Evolutionary conservation across 306 rosid genomes (phyloP), one percentile per base, ranked within the genome.

Genomic region (Rosa multiflora): DNA sequence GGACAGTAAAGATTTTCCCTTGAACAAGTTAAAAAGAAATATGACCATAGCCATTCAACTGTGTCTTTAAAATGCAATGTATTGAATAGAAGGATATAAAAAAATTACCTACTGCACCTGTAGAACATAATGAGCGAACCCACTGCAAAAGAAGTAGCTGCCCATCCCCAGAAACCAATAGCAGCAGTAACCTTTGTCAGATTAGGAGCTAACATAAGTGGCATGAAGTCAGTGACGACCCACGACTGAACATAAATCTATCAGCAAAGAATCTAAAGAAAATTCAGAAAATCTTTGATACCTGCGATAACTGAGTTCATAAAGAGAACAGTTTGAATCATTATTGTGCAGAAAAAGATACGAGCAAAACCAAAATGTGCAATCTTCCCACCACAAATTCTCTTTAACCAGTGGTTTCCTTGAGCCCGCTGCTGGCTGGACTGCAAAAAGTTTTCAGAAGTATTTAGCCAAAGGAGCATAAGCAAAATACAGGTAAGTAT

Each of bases 131-230:
- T 37, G 83, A 95, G 74, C 15, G 97, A 32, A 82, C 83, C 88
- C 77, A 74, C 80, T 23, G 91, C 80, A 43, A 89, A 43, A 76
- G 94, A 90, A 83, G 92, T 82, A 70, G 91, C 89, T 52, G 79
- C 55, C 98, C 97, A 92, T 23, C 93, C 93, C 97, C 99, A 95
- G 67, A 95, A 88, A 75, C 98, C 98, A 80, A 85, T 86, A 83
- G 76, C 77, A 21, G 98, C 99, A 42, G 99, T 95, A 82, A 92
- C 88, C 97, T 88, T 95, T 69, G 78, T 62, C 82, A 95, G 90
- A 88, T 82, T 87, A 78, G 96, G 83, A 88, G 92, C 99, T 95
- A 74, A 81, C 77, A 76, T 56, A 32, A 85, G 79, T 48, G 53
- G 76, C 75, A 80, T 79, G 79, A 72, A 86, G 83, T 83, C 76